Evolutionary conservation across 2,329 filamentous ascomycete species (phyloP), one percentile per base, ranked within the genome.

Genomic region (Beauveria rudraprayagi): DNA sequence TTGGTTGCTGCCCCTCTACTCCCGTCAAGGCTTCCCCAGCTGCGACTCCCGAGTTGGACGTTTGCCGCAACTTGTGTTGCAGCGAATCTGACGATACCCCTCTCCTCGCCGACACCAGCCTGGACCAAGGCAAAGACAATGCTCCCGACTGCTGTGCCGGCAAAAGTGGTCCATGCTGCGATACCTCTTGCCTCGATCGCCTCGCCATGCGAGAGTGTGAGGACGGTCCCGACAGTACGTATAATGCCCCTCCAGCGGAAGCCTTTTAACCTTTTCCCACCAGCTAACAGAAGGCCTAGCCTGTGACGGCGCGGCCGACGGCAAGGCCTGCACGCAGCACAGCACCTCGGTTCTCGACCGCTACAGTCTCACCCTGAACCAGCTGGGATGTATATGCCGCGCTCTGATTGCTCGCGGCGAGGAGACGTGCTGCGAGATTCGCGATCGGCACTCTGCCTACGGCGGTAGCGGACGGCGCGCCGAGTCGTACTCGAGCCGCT

Each of bases 371-470:
- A 77, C 66, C 16, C 74, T 83, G 1, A 68, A 76, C 50, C 76
- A 79, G 5, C 68, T 84, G 1, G 80, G 80, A 3, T 83, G 81
- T 66, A 79, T 83, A 63, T 84, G 81, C 62, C 76, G 80, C 19
- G 75, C 78, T 22, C 74, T 84, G 17, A 63, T 83, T 30, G 76
- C 80, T 9, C 71, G 82, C 19, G 80, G 80, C 0, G 73, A 80
- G 60, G 79, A 83, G 63, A 75, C 80, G 0, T 83, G 81, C 70
- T 83, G 81, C 60, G 65, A 68, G 2, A 28, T 52, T 34, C 48
- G 47, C 40, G 11, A 22, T 16, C 37, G 24, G 66, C 24, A 61
- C 61, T 26, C 71, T 70, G 11, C 54, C 3, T 70, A 69, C 63
- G 68, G 69, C 51, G 62, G 60, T 16, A 67, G 52, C 3, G 62